These are phyloP conservation scores for Eucalyptus decipiens DNA, from an alignment of 345 rosid species.

Conservation along the genomic window DNA sequence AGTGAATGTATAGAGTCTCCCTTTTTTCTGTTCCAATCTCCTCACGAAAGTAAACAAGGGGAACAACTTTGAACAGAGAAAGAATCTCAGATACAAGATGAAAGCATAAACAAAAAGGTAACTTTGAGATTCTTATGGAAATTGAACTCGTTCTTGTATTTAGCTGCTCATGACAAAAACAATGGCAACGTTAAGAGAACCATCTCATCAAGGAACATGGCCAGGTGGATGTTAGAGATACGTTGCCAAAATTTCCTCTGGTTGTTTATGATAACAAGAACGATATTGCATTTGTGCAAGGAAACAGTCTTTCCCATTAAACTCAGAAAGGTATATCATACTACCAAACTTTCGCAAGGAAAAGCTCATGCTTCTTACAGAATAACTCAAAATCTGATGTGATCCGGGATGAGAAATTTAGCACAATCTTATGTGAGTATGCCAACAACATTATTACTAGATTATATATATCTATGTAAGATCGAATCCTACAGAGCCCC, in stretches of 20 bases:
- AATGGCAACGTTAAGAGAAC: neutral
- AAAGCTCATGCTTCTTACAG: neutral
- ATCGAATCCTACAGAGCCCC: neutral
- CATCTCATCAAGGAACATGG: neutral
- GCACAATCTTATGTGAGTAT: neutral
- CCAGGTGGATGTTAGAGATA: neutral
- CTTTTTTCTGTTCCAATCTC: neutral
- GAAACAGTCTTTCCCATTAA: neutral
- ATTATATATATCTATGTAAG: neutral
- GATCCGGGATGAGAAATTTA: neutral
- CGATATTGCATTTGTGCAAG: neutral
- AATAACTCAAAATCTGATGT: neutral
- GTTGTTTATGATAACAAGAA: neutral
- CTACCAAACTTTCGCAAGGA: neutral
- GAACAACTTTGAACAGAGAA: neutral
- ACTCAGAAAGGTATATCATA: neutral
- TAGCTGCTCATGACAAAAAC: neutral
- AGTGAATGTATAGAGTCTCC: neutral
- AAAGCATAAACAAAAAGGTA: neutral
- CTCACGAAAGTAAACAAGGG: neutral
- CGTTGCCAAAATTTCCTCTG: neutral
- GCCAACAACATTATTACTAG: neutral
- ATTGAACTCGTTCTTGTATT: neutral
- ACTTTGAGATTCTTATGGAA: neutral
- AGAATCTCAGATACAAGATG: neutral